Evolutionary conservation across 129 eudicot genomes (phyloP).

Genomic region (Pseudognaphalium luteoalbum): DNA sequence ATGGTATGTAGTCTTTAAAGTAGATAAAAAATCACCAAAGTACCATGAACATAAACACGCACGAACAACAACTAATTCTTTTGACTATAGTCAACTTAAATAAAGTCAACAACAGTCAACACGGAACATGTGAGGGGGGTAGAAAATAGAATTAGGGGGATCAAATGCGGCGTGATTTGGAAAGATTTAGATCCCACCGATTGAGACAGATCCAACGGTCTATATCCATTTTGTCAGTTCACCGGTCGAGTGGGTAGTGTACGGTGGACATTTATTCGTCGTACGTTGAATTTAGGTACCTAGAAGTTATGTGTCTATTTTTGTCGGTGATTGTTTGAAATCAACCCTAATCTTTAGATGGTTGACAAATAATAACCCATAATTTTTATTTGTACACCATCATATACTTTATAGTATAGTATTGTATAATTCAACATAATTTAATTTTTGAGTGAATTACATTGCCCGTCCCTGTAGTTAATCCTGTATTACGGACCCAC

Average conservation of each 20-base stretch:
- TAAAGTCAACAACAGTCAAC: conserved; percentile 26
- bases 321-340: conserved; percentile 24
- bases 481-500: no score
- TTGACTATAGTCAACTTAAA: background rate
- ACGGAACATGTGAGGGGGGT: conserved; percentile 30
- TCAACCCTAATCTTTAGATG: background rate
- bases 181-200: conserved; percentile 25
- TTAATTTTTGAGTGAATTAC: no score
- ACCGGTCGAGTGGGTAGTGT: conserved; percentile 29
- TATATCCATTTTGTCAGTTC: conserved; percentile 34
- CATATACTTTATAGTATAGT: no score
- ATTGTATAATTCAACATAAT: no score
- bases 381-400: no score
- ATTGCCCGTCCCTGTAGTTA: no score
- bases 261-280: conserved; percentile 26
- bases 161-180: conserved; percentile 33
- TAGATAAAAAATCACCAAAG: no score
- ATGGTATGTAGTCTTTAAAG: no score
- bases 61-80: no score
- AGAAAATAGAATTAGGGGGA: background rate
- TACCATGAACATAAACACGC: no score
- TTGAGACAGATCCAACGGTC: conserved; percentile 19
- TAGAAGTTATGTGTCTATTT: background rate
- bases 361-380: no score
- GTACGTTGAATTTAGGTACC: conserved; percentile 30